Conservation (phyloP, 169 alveolate genomes). For the Plasmodium chabaudi region DNA sequence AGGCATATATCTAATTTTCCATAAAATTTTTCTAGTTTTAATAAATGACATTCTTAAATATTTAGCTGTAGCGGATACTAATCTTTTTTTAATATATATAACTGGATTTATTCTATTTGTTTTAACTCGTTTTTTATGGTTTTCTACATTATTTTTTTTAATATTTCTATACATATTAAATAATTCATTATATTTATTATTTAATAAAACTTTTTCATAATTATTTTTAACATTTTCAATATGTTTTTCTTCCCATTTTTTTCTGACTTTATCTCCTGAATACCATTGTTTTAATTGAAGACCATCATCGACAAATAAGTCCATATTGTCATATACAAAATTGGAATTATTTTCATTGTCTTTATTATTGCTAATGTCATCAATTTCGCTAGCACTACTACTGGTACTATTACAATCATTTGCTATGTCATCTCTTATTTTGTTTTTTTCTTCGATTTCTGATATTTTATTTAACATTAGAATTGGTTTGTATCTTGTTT, state of each 20-base stretch:
- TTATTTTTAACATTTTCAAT: slow-evolving; percentile 58
- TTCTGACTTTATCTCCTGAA: slow-evolving; percentile 32
- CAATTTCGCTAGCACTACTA: background rate
- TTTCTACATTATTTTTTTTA: slow-evolving; percentile 60
- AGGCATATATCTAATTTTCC: slow-evolving; percentile 76
- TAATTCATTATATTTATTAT: slow-evolving; percentile 67
- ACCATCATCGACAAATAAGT: slow-evolving; percentile 36
- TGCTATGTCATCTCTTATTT: too few species aligned
- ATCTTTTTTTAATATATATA: slow-evolving; percentile 60
- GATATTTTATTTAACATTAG: background rate
- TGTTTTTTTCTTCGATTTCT: slow-evolving; percentile 1
- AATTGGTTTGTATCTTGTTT: too few species aligned
- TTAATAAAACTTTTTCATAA: slow-evolving; percentile 56
- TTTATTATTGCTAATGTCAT: background rate
- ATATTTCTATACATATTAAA: slow-evolving; percentile 69
- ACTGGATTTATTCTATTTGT: slow-evolving; percentile 74
- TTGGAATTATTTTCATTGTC: background rate
- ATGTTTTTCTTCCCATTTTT: slow-evolving; percentile 65
- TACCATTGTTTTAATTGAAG: slow-evolving; percentile 74
- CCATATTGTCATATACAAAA: slow-evolving; percentile 23
- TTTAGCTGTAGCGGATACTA: slow-evolving; percentile 74
- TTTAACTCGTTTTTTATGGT: slow-evolving; percentile 61
- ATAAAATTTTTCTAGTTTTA: slow-evolving; percentile 61
- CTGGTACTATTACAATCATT: too few species aligned
- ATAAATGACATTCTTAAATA: slow-evolving; percentile 61